These are phyloP conservation scores for Clonostachys sp. DNA, from an alignment of 2,329 filamentous ascomycete species.

Conservation along the genomic window DNA sequence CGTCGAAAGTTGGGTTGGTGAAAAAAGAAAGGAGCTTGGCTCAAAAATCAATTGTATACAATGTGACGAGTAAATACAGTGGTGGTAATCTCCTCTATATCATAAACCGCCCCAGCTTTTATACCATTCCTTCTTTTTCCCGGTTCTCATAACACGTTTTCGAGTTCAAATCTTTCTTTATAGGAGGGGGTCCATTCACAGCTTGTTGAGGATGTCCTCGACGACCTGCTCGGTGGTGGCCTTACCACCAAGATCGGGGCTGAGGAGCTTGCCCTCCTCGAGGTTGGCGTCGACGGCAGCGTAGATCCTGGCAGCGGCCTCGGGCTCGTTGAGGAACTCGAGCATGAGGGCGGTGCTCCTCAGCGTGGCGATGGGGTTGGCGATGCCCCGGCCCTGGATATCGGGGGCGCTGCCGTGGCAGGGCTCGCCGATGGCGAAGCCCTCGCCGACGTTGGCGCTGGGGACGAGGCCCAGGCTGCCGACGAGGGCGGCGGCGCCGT, in stretches of 20 bases:
- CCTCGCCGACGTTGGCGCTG: slow-evolving; percentile 89
- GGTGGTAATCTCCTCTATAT: background rate
- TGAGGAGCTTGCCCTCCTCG: slow-evolving; percentile 75
- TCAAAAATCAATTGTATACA: too few species aligned
- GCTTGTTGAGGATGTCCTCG: slow-evolving; percentile 75
- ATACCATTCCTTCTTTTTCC: too few species aligned
- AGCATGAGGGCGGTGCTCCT: slow-evolving; percentile 91
- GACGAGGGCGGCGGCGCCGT: slow-evolving; percentile 90
- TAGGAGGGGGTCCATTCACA: slow-evolving; percentile 43
- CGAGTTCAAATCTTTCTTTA: too few species aligned
- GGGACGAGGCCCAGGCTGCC: slow-evolving; percentile 90
- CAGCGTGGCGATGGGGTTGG: slow-evolving; percentile 94
- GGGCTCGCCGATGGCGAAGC: slow-evolving; percentile 94
- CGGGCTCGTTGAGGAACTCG: slow-evolving; percentile 86
- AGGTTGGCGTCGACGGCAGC: slow-evolving; percentile 87
- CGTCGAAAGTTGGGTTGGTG: background rate
- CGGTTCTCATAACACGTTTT: too few species aligned
- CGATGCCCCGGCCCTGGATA: slow-evolving; percentile 87
- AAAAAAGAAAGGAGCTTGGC: background rate
- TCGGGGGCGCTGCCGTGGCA: slow-evolving; percentile 96
- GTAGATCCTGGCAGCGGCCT: slow-evolving; percentile 86
- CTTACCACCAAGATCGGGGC: slow-evolving; percentile 84
- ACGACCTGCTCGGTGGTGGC: slow-evolving; percentile 84
- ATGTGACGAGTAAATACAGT: background rate
- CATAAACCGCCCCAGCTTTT: too few species aligned